phyloP scores from a whole-genome alignment of 768 basidiomycete genomes.

The Galerina sulciceps region DNA sequence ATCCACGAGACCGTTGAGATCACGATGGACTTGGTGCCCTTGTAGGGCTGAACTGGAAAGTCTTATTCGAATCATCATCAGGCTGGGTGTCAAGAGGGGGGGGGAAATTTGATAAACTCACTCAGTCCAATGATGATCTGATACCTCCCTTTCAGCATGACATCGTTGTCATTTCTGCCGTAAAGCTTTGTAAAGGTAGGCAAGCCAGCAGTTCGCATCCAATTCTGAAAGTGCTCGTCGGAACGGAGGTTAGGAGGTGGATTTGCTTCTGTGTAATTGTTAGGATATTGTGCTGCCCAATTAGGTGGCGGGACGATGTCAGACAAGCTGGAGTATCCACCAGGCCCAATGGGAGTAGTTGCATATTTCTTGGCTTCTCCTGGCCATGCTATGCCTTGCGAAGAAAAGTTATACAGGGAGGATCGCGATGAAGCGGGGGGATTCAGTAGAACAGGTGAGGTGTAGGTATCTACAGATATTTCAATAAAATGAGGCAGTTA shows the following conservation, averaged over 20 bases:
- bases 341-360: conserved; percentile 46
- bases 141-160: conserved; percentile 76
- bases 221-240: conserved; percentile 97
- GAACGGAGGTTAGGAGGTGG: conserved; percentile 72
- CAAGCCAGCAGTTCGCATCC: conserved; percentile 98
- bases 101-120: conserved; percentile 45
- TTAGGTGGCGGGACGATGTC: conserved; percentile 92
- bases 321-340: conserved; percentile 59
- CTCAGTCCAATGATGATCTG: conserved; percentile 79
- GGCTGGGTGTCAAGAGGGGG: conserved; percentile 11
- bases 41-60: conserved; percentile 89
- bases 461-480: conserved; percentile 71
- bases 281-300: conserved; percentile 76
- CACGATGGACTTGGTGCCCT: conserved; percentile 95
- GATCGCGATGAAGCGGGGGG: conserved; percentile 48
- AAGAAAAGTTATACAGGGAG: conserved; percentile 72
- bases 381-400: conserved; percentile 91
- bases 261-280: conserved; percentile 66
- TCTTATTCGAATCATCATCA: conserved; percentile 51
- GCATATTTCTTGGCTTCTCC: conserved; percentile 93
- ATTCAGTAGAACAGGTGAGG: conserved; percentile 62
- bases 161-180: conserved; percentile 83
- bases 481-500: not conserved
- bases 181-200: conserved; percentile 97
- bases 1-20: conserved; percentile 99